Evolutionary conservation across 1,284 basidiomycete species (phyloP), one percentile per base, ranked within the genome.

Genomic region (Microbotryum violaceum): DNA sequence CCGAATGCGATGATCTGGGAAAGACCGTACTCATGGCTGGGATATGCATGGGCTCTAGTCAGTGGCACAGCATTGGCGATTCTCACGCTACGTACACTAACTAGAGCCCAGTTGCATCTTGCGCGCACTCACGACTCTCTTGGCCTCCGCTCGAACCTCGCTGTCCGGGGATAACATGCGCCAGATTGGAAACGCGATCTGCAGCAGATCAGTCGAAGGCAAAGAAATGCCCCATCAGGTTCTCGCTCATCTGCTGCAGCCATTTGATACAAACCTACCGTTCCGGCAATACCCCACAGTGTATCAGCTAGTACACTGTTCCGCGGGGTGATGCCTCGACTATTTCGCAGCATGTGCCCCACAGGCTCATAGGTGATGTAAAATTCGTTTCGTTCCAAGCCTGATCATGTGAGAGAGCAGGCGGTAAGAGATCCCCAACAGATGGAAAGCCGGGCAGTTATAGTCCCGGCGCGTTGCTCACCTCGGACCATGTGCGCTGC

Each of bases 311-410:
- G 60, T 44, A 80, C 70, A 70, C 84, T 86, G 70, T 83, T 83
- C 23, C 80, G 76, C 2, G 88, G 87, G 0, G 86, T 80, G 29
- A 82, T 77, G 5, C 88, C 90, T 25, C 86, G 81, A 3, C 80
- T 82, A 7, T 84, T 81, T 49, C 87, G 80, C 75, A 93, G 86
- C 29, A 91, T 69, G 58, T 82, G 77, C 3, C 84, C 83, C 42
- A 87, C 77, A 23, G 89, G 74, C 71, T 90, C 85, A 45, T 82
- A 83, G 0, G 87, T 83, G 68, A 92, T 90, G 69, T 91, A 87
- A 68, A 83, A 84, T 42, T 88, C 75, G 25, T 86, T 87, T 31
- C 79, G 82, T 67, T 84, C 79, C 20, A 93, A 79, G 42, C 89
- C 89, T 85, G 61, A 21, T 27, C 49, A 25, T 33, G 29, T 53